These are phyloP conservation scores for Polymyxa betae DNA, from an alignment of 208 protist species.

Conservation along the genomic window DNA sequence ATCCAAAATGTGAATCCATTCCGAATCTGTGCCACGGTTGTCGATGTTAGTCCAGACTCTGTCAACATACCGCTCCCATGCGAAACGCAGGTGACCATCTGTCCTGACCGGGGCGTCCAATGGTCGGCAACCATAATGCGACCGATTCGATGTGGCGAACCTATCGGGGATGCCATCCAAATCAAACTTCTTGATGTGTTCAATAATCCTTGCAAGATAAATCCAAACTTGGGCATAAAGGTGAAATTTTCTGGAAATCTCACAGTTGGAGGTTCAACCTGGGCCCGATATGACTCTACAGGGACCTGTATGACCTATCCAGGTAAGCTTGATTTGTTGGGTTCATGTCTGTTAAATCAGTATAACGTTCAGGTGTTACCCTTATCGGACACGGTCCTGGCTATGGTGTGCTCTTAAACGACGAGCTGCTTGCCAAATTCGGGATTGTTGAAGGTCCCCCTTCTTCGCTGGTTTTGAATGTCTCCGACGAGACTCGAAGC, in stretches of 20 bases:
- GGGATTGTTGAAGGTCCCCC: not conserved
- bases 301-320: no score
- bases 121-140: not conserved
- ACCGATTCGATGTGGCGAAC: not conserved
- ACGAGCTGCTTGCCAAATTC: not conserved
- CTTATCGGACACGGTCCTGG: not conserved
- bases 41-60: no score
- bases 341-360: no score
- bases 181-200: not conserved
- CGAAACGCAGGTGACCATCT: not conserved
- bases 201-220: not conserved
- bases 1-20: not conserved
- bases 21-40: no score
- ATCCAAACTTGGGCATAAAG: not conserved
- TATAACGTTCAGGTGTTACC: not conserved
- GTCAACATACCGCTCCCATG: not conserved
- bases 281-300: no score
- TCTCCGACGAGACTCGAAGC: not conserved
- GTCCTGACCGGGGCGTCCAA: not conserved
- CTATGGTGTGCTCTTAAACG: not conserved
- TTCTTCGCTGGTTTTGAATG: not conserved
- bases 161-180: not conserved
- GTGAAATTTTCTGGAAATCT: no score
- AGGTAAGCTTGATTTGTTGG: no score
- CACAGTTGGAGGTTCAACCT: no score